Evolutionary conservation across 2,329 filamentous ascomycete genomes (phyloP), one percentile per base, ranked within the genome.

Genomic region (Sporothrix inflata): DNA sequence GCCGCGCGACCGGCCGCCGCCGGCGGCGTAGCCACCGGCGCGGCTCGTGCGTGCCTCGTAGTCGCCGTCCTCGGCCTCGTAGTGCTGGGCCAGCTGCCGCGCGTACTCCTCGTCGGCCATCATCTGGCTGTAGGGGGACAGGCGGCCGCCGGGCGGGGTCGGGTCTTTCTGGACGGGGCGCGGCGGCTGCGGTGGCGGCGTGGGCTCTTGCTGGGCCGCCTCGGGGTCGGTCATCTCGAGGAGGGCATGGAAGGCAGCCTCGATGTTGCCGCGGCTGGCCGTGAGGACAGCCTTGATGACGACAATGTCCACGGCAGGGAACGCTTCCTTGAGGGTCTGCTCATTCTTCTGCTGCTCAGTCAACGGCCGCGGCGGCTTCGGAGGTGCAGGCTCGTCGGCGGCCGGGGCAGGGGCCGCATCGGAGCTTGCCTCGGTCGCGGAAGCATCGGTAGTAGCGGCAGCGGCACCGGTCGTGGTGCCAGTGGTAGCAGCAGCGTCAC

Each of bases 211-310:
- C 73, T 86, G 84, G n/a, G 82, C 79, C 7, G 92, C 79, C 91
- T 91, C 8, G 92, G 92, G 42, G 78, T 94, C 92, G 74, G 91
- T 93, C 91, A 94, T 93, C 77, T 91, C 91, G 45, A 99, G 86
- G 57, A 99, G 87, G 47, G 96, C 96, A 83, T 98, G 96, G 83
- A 99, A 99, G 16, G 96, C 95, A 42, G 94, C 92, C 81, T 99
- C 96, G 65, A 98, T 90, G 78, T 91, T 90, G 73, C 94, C 95
- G 73, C 90, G 87, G 80, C 96, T 98, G 16, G 96, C 96, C 30
- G 88, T 87, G 75, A 99, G 83, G 0, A 99, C 92, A 40, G 96
- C 96, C 81, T 91, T 97, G 81, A 99, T 88, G 63, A 99, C 92
- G 60, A 89, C 81, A 8, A 83, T 80, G 70, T 99, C 96, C 74